Evolutionary conservation across 371 early-diverging fungal species (phyloP).

Genomic region (Mucor racemosus): DNA sequence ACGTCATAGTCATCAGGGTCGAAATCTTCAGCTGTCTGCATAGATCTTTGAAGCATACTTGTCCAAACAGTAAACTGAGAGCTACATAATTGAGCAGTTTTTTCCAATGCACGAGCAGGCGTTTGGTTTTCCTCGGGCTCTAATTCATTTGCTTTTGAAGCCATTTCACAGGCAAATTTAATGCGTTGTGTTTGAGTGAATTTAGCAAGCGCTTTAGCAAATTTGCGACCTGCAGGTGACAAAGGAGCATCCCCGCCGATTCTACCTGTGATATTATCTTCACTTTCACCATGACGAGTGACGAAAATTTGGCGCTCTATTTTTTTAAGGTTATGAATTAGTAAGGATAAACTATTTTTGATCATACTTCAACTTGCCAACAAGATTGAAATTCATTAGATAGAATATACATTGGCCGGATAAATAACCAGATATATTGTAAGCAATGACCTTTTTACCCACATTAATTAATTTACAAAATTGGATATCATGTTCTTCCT

Average conservation of each 20-base stretch:
- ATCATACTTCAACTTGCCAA: conserved; percentile 34
- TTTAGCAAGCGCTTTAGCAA: conserved; percentile 67
- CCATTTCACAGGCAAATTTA: conserved; percentile 47
- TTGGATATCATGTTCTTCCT: conserved; percentile 74
- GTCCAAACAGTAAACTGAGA: conserved; percentile 74
- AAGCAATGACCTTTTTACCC: conserved; percentile 83
- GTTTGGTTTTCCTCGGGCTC: conserved; percentile 34
- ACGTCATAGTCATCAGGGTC: conserved; percentile 73
- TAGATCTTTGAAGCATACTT: conserved; percentile 73
- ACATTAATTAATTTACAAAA: conserved; percentile 87
- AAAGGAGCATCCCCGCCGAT: conserved; percentile 81
- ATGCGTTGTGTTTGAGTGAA: conserved; percentile 62
- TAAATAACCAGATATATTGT: conserved; percentile 82
- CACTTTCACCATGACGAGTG: conserved; percentile 83
- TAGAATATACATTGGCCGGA: conserved; percentile 87
- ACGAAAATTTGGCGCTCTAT: conserved; percentile 78
- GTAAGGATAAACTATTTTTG: not conserved
- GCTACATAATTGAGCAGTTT: conserved; percentile 35
- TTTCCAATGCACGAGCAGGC: conserved; percentile 26
- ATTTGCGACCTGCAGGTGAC: conserved; percentile 64
- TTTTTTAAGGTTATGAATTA: not conserved
- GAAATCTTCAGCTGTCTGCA: conserved; percentile 72
- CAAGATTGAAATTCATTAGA: conserved; percentile 79
- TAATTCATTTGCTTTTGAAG: conserved; percentile 24
- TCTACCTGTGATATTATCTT: conserved; percentile 59